These are phyloP conservation scores for Schizophyllum amplum DNA, from an alignment of 1,284 basidiomycete genomes.

Conservation along the genomic window DNA sequence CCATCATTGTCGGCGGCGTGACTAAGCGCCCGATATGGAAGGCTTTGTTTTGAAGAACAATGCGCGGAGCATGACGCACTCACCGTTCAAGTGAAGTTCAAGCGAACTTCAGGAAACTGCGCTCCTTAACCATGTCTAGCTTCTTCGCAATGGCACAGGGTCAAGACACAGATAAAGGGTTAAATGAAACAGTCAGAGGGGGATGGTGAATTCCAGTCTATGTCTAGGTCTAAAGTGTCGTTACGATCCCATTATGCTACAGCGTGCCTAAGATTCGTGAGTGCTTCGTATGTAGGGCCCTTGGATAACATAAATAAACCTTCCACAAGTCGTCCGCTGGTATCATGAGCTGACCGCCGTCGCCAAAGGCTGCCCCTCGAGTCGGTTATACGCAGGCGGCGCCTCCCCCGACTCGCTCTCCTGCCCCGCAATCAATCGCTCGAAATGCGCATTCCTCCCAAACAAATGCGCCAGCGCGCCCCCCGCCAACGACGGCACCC, in stretches of 20 bases:
- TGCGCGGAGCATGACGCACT: no score
- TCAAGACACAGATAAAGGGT: no score
- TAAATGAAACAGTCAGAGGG: no score
- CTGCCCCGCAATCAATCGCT: conserved; percentile 39
- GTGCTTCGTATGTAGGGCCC: no score
- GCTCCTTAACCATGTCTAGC: no score
- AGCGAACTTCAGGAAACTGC: no score
- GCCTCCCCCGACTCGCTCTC: conserved; percentile 38
- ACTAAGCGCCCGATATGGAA: no score
- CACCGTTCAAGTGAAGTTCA: no score
- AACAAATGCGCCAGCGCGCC: conserved; percentile 9
- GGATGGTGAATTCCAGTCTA: no score
- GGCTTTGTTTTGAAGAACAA: no score
- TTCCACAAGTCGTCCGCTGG: not conserved
- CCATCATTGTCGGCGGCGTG: no score
- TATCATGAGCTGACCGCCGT: not conserved
- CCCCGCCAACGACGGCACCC: not conserved
- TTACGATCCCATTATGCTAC: not conserved
- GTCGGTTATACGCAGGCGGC: conserved; percentile 31
- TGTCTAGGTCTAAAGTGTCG: not conserved
- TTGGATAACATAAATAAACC: not conserved
- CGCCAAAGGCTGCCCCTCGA: not conserved
- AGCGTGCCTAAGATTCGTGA: not conserved
- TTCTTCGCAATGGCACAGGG: no score
- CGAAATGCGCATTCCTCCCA: conserved; percentile 40